These are phyloP conservation scores for Daldinia bambusicola DNA, from an alignment of 495 filamentous ascomycete genomes.

Conservation along the genomic window DNA sequence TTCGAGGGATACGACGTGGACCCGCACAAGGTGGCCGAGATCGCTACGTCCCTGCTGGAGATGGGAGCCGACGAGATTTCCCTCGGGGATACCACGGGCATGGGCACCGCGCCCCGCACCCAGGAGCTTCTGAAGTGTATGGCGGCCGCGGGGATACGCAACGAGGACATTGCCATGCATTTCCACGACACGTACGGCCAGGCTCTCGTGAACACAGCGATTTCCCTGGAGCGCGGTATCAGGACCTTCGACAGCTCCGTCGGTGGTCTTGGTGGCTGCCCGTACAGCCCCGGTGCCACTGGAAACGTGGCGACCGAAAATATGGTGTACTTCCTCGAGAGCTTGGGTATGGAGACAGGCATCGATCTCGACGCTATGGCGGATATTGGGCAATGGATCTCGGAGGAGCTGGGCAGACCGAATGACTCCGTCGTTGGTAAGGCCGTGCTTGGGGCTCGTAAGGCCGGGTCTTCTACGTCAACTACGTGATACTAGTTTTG, in stretches of 20 bases:
- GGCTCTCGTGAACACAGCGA: slow-evolving; percentile 88
- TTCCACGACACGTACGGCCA: slow-evolving; percentile 98
- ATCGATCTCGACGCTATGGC: slow-evolving; percentile 85
- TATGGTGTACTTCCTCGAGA: slow-evolving; percentile 87
- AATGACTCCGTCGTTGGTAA: slow-evolving; percentile 84
- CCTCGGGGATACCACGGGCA: slow-evolving; percentile 94
- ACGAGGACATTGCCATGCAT: slow-evolving; percentile 86
- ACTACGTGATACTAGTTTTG: slow-evolving; percentile 8
- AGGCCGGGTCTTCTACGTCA: slow-evolving; percentile 16
- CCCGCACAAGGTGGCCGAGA: slow-evolving; percentile 81
- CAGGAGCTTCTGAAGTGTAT: slow-evolving; percentile 75
- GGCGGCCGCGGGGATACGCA: slow-evolving; percentile 77
- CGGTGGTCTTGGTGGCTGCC: slow-evolving; percentile 91
- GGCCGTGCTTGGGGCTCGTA: slow-evolving; percentile 72
- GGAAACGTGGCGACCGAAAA: slow-evolving; percentile 97
- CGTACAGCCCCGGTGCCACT: slow-evolving; percentile 91
- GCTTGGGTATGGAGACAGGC: slow-evolving; percentile 86
- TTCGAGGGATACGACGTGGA: slow-evolving; percentile 89
- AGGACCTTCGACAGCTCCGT: slow-evolving; percentile 90
- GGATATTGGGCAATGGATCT: slow-evolving; percentile 91
- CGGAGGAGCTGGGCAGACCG: slow-evolving; percentile 75
- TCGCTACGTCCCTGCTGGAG: slow-evolving; percentile 83
- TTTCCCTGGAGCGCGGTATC: slow-evolving; percentile 88
- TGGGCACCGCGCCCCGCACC: slow-evolving; percentile 89
- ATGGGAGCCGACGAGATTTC: slow-evolving; percentile 97